Percentiles rank a stretch among this genome's conserved stretches.
Evolutionary conservation across 192 early-diverging fungal species (phyloP).

Genomic region (Paraglomus occultum): DNA sequence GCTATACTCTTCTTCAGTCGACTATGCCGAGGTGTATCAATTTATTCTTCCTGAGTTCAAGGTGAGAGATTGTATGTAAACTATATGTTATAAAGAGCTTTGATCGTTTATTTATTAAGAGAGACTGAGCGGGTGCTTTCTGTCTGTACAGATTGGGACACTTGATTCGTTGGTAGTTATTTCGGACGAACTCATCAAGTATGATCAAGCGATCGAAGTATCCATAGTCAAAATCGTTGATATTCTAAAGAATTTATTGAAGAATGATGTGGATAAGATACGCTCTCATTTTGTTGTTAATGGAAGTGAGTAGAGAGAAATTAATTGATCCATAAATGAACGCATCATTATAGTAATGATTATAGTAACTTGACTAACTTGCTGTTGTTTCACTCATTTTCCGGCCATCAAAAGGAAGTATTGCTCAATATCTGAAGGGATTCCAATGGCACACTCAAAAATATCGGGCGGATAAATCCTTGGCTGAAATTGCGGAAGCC

Average conservation of each 20-base stretch:
- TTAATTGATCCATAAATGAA: background rate
- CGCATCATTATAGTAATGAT: too few relatives aligned
- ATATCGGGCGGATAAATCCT: conserved; percentile 90
- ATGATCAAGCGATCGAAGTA: conserved; percentile 74
- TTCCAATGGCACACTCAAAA: conserved; percentile 98
- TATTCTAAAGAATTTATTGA: conserved; percentile 72
- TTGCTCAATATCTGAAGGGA: conserved; percentile 82
- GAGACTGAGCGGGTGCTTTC: background rate
- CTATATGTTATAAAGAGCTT: conserved; percentile 1
- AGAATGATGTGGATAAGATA: conserved; percentile 57
- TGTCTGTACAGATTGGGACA: conserved; percentile 77
- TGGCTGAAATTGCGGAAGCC: conserved; percentile 78
- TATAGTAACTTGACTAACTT: background rate
- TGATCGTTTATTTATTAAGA: conserved; percentile 4
- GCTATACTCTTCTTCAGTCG: conserved; percentile 54
- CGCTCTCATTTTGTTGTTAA: conserved; percentile 67
- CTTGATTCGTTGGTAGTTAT: conserved; percentile 90
- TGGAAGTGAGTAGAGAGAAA: conserved; percentile 65
- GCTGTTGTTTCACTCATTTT: conserved; percentile 16
- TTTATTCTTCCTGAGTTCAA: conserved; percentile 92
- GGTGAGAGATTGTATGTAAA: conserved; percentile 42
- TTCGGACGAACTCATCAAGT: conserved; percentile 92
- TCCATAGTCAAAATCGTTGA: conserved; percentile 83
- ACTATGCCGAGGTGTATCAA: conserved; percentile 79
- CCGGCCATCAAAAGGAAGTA: conserved; percentile 61